Base-by-base conservation (phyloP, 345 rosid species). In the Lumnitzera racemosa region DNA sequence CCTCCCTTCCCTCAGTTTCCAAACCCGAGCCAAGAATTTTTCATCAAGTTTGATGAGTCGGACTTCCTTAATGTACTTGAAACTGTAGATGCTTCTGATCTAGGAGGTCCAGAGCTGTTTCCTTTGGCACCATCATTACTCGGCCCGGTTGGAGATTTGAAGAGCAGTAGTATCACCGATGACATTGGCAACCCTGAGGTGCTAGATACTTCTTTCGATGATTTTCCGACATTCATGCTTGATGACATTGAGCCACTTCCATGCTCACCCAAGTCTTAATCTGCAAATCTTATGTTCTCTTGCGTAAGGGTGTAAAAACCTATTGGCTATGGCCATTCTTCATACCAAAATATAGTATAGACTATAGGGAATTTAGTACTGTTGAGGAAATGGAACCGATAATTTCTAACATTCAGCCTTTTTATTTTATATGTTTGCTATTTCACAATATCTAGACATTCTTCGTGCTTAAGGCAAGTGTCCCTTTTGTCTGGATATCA, bases 171-270 rank as follows among this genome's bases (percentile, higher is more conserved):
- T 36, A 6, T 7, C 43, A 36, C 1, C 7, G 43, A 36, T 36
- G 43, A 9, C n/a, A 46, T 46, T 29, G 70, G 47, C 31, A 63
- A 51, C 29, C 41, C 48, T 1, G 65, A 6, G 24, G 62, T 67
- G 13, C 71, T 80, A 3, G 87, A 81, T 43, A 56, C 74, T 15
- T 83, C 89, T 77, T 83, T 84, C 10, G 90, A 89, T 16, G 94
- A 87, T 72, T 81, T 89, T 53, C 96, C 98, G 0, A 55, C 81
- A 0, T 92, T 85, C 65, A 72, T 89, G 77, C 82, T 83, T 41
- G 96, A 89, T 75, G 80, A 79, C 4, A 82, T 81, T 23, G 86
- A 81, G 49, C 76, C 72, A 2, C 76, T 78, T 65, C 81, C 71
- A 1, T 78, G 79, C 70, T 86, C 96, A 29, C 70, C 84, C 25